Evolutionary conservation across 2,329 filamentous ascomycete species (phyloP).

Genomic region (Claviceps paspali): DNA sequence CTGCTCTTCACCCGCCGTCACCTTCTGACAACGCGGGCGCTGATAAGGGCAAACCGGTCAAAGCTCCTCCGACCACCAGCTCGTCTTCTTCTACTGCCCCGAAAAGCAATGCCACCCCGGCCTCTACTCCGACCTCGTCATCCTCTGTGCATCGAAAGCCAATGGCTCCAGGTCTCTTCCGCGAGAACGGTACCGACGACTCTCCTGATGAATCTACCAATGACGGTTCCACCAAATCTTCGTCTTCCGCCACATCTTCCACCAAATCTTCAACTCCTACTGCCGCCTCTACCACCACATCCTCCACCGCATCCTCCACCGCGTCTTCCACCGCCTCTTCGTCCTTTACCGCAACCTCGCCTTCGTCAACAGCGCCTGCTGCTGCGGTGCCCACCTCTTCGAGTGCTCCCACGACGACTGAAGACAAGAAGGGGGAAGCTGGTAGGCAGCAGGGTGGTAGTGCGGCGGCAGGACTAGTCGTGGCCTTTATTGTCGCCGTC

Average conservation of each 20-base stretch:
- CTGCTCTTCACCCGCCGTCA: slow-evolving; percentile 3
- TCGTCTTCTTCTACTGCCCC: slow-evolving; percentile 4
- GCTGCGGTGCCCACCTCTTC: slow-evolving; percentile 13
- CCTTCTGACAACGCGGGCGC: slow-evolving; percentile 4
- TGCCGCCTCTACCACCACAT: too few species aligned
- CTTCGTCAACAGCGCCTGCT: slow-evolving; percentile 4
- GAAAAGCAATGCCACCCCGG: too few species aligned
- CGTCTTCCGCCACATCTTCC: not conserved
- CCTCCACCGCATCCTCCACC: too few species aligned
- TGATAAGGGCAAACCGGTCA: too few species aligned
- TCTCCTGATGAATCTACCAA: too few species aligned
- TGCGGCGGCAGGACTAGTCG: slow-evolving; percentile 37
- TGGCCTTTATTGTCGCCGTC: slow-evolving; percentile 38
- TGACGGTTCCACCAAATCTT: slow-evolving; percentile 4
- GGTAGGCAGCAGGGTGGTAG: slow-evolving; percentile 33
- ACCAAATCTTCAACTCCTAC: too few species aligned
- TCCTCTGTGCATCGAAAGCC: slow-evolving; percentile 12
- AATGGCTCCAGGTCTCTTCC: slow-evolving; percentile 35
- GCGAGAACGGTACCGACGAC: slow-evolving; percentile 36
- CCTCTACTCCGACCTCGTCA: slow-evolving; percentile 7
- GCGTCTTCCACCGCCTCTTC: too few species aligned
- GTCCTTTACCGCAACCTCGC: too few species aligned
- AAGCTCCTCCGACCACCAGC: too few species aligned
- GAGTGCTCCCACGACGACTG: slow-evolving; percentile 18
- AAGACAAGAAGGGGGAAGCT: slow-evolving; percentile 28